phyloP scores from a whole-genome alignment of 805 yeast genomes.

The Saccharomycopsis olivae region DNA sequence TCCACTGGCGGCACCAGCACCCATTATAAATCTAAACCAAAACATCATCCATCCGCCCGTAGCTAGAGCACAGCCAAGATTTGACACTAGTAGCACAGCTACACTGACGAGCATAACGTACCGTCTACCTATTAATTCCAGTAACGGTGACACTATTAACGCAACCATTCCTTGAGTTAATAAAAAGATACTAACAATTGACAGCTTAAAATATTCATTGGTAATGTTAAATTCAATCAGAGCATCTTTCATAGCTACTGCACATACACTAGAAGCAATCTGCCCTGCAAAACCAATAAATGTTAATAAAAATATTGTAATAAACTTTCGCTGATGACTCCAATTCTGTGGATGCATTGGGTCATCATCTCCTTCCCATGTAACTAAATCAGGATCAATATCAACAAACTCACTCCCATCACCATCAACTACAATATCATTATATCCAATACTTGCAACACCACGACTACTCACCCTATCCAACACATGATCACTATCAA shows the following conservation, averaged over 20 bases:
- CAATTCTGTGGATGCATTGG: conserved; percentile 59
- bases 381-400: conserved; percentile 55
- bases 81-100: conserved; percentile 37
- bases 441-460: too few relatives aligned
- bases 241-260: conserved; percentile 48
- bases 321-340: conserved; percentile 32
- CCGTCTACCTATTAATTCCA: conserved; percentile 56
- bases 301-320: conserved; percentile 37
- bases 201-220: conserved; percentile 33
- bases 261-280: conserved; percentile 48
- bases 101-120: conserved; percentile 43
- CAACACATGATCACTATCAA: conserved; percentile 64
- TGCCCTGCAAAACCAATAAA: conserved; percentile 54
- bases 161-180: conserved; percentile 65
- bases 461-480: too few relatives aligned
- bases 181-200: conserved; percentile 56
- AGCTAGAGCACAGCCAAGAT: conserved; percentile 52
- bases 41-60: conserved; percentile 44
- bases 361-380: conserved; percentile 58
- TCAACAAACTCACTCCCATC: conserved; percentile 44
- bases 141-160: conserved; percentile 52
- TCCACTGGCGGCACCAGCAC: conserved; percentile 57
- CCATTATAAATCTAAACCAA: conserved; percentile 51
- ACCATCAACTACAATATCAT: too few relatives aligned
- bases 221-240: conserved; percentile 34